Evolutionary conservation across 164 flowering plant species (phyloP).

Genomic region (Chimonanthus salicifolius): DNA sequence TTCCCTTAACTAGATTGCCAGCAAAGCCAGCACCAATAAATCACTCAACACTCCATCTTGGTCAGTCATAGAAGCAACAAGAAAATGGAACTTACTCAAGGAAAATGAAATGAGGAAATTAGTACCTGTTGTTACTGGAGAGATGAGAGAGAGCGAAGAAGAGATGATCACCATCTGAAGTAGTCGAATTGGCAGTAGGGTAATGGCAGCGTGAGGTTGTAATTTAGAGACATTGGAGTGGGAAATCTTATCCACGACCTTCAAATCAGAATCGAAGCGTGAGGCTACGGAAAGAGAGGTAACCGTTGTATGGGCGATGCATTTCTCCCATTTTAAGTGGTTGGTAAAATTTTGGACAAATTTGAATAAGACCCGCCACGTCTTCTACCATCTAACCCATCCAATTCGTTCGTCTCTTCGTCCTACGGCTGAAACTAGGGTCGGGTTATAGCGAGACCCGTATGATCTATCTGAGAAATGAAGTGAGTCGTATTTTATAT

Average conservation of each 20-base stretch:
- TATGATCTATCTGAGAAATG: too few species aligned
- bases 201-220: background rate
- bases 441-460: too few species aligned
- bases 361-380: background rate
- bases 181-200: too few species aligned
- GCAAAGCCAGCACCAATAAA: background rate
- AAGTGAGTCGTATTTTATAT: too few species aligned
- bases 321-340: background rate
- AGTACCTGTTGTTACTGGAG: background rate
- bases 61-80: background rate
- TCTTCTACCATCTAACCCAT: too few species aligned
- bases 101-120: background rate
- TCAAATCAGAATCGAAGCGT: background rate
- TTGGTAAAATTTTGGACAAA: background rate
- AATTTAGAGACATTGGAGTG: background rate
- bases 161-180: background rate
- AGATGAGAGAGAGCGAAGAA: background rate
- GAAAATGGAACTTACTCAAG: background rate
- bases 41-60: background rate
- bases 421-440: too few species aligned
- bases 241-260: constrained; percentile 11
- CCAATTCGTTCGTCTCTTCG: too few species aligned
- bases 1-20: background rate
- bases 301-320: background rate
- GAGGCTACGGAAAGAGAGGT: background rate